Evolutionary conservation across 1,284 basidiomycete genomes (phyloP), one percentile per base, ranked within the genome.

Genomic region (Ustilago bromivora): DNA sequence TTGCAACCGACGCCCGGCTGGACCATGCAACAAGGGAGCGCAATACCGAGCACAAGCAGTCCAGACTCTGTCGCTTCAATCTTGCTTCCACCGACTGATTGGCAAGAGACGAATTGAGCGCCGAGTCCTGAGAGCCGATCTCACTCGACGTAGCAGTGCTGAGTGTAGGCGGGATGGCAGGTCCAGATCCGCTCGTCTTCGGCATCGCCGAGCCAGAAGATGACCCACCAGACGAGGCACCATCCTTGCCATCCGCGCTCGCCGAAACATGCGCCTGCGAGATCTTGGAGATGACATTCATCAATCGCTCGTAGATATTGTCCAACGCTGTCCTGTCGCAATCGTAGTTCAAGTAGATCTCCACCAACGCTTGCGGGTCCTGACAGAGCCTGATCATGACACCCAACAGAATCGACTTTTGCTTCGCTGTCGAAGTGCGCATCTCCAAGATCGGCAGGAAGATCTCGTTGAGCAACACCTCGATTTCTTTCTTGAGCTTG

Each of bases 401-500:
- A 51, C 72, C 71, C 40, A 86, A 77, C 59, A 86, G 66, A 57
- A 84, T 83, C 28, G 79, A 80, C 66, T 86, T 86, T 67, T 86
- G 97, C 84, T 94, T 94, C 61, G 97, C 88, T 0, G 96, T 97
- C 11, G 96, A 94, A 23, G 93, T 98, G 82, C 93, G 92, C 96
- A 99, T 98, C 88, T 99, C 97, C 58, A 99, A 89, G 60, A 99
- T 98, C 2, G 97, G 97, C 68, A 99, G 91, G 88, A 99, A 99
- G 82, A 99, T 99, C 86, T 99, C 97, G 85, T 98, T 97, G 63
- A 99, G 88, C 38, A 99, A 89, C 43, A 99, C 96, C 87, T 98
- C 97, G 75, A 99, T 98, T 88, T 99, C 98, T 93, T 98, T 98
- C 94, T 99, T 99, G 74, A 99, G 90, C 88, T 95, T 97, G 35